phyloP scores from a whole-genome alignment of 306 rosid genomes.

The Canavalia ensiformis region DNA sequence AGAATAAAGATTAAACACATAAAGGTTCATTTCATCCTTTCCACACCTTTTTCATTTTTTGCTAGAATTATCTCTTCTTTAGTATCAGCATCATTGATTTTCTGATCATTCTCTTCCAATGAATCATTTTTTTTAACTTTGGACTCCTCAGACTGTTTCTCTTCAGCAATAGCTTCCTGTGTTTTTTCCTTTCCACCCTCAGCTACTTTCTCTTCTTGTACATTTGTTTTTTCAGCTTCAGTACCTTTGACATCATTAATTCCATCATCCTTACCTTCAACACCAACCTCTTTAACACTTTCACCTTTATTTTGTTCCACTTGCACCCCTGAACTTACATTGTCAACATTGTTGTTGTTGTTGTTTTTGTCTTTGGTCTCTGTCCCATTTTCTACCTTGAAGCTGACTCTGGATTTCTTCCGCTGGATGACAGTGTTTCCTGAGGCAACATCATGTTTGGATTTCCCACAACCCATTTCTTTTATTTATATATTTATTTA shows the following conservation, averaged over 20 bases:
- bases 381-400: slow-evolving; percentile 44
- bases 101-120: slow-evolving; percentile 36
- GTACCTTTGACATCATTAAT: slow-evolving; percentile 34
- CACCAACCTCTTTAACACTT: slow-evolving; percentile 34
- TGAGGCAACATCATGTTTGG: slow-evolving; percentile 74
- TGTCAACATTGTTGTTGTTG: slow-evolving; percentile 18
- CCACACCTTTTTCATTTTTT: slow-evolving; percentile 52
- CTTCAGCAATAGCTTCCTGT: slow-evolving; percentile 44
- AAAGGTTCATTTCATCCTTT: slow-evolving; percentile 9
- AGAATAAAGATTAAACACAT: background rate
- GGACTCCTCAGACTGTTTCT: slow-evolving; percentile 51
- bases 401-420: slow-evolving; percentile 54
- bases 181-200: slow-evolving; percentile 32
- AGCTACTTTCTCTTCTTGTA: slow-evolving; percentile 34
- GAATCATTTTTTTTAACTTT: slow-evolving; percentile 46
- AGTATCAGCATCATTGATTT: slow-evolving; percentile 25
- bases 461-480: slow-evolving; percentile 86
- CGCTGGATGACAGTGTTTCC: slow-evolving; percentile 61
- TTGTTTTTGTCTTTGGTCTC: slow-evolving; percentile 10
- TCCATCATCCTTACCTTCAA: slow-evolving; percentile 21
- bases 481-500: background rate
- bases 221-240: slow-evolving; percentile 23
- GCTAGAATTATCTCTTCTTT: slow-evolving; percentile 15
- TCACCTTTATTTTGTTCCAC: slow-evolving; percentile 36
- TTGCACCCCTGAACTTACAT: slow-evolving; percentile 3